Conservation (phyloP, 805 yeast genomes). For the Blastobotrys chiropterorum region DNA sequence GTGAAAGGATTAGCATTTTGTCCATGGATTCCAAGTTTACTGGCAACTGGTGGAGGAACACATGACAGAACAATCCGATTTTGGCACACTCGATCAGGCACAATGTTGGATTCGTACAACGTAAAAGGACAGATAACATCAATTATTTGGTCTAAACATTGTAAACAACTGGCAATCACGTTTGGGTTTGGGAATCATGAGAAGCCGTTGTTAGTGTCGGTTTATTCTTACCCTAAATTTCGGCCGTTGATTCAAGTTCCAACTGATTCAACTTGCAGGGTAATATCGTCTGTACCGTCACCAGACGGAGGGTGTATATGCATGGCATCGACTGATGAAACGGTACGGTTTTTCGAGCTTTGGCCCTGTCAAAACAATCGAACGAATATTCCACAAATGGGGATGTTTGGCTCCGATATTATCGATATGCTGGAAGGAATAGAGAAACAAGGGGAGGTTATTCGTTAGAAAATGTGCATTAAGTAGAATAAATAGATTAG, state of each 20-base stretch:
- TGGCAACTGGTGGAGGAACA: conserved; percentile 91
- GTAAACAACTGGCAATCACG: conserved; percentile 65
- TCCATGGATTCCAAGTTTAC: conserved; percentile 76
- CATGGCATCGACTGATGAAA: conserved; percentile 72
- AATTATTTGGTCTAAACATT: conserved; percentile 62
- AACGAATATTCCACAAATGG: not conserved
- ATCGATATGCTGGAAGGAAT: conserved; percentile 17
- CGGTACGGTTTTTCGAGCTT: conserved; percentile 64
- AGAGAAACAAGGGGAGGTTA: conserved; percentile 10
- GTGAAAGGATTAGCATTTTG: conserved; percentile 86
- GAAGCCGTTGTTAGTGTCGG: conserved; percentile 46
- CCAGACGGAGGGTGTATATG: conserved; percentile 60
- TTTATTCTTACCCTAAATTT: conserved; percentile 66
- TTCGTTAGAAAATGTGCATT: conserved; percentile 14
- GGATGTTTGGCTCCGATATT: conserved; percentile 14
- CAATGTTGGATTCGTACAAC: conserved; percentile 48
- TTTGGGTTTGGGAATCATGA: conserved; percentile 68
- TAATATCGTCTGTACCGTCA: conserved; percentile 59
- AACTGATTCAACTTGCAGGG: conserved; percentile 47
- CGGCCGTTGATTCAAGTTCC: conserved; percentile 42
- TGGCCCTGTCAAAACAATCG: conserved; percentile 41
- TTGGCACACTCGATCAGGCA: conserved; percentile 82
- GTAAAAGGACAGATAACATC: conserved; percentile 77
- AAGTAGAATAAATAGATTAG: conserved; percentile 3
- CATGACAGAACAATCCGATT: conserved; percentile 67